A percentile compares a stretch with the other conserved stretches of the same genome.
Conservation (phyloP, 257 asterid genomes). For the Jaltomata sinuosa region DNA sequence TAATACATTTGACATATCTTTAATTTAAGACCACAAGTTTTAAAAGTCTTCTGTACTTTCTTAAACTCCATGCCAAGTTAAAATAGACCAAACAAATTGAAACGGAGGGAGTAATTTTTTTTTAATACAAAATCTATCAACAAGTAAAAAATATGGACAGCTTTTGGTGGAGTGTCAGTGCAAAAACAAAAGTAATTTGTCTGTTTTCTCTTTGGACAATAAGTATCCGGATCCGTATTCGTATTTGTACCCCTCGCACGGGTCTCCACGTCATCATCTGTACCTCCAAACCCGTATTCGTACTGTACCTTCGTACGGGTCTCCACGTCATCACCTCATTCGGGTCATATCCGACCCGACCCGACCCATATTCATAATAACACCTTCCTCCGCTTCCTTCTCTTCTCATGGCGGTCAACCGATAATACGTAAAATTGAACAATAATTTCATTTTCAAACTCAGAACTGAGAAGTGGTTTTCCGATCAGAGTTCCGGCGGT, state of each 20-base stretch:
- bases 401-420: neutral
- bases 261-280: neutral
- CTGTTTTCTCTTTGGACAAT: neutral
- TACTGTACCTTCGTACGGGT: neutral
- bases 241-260: neutral
- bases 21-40: no score
- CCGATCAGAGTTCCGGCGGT: slow-evolving; percentile 18
- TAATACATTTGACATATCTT: no score
- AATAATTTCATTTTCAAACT: neutral
- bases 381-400: neutral
- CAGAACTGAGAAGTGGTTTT: neutral
- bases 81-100: no score
- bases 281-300: neutral
- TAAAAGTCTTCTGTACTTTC: no score
- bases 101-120: no score
- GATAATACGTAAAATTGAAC: neutral
- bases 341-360: neutral
- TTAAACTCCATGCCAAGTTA: no score
- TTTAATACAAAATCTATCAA: no score
- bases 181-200: neutral
- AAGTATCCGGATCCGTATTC: slow-evolving; percentile 4
- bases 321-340: neutral
- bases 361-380: neutral
- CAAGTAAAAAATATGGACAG: neutral
- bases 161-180: neutral